Conservation (phyloP, 1,284 basidiomycete genomes). For the Sporisorium sorghi region DNA sequence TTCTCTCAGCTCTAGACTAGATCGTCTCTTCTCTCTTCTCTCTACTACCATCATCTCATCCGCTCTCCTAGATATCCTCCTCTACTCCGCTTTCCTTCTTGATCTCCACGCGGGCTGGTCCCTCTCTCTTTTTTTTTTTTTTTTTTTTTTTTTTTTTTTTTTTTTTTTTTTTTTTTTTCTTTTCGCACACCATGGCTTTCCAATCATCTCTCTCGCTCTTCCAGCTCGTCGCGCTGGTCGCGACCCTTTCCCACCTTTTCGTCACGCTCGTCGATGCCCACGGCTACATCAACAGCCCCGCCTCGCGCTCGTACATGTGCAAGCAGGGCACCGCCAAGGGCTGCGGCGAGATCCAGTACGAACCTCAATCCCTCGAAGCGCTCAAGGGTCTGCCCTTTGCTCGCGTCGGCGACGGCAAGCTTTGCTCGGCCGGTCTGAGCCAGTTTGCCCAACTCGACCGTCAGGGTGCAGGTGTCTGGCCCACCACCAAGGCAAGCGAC, state of each 20-base stretch:
- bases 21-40: conserved; percentile 2
- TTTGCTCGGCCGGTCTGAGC: conserved; percentile 49
- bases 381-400: conserved; percentile 47
- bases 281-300: conserved; percentile 69
- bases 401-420: conserved; percentile 30
- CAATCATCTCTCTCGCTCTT: conserved; percentile 19
- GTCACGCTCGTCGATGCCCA: conserved; percentile 42
- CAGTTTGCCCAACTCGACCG: conserved; percentile 45
- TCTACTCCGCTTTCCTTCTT: background rate
- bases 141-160: too few relatives aligned
- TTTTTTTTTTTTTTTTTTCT: background rate
- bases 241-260: conserved; percentile 39
- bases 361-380: conserved; percentile 51
- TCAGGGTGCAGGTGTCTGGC: conserved; percentile 31
- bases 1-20: too few relatives aligned
- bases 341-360: conserved; percentile 54
- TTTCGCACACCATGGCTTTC: conserved; percentile 9
- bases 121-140: conserved; percentile 1
- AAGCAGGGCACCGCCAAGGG: conserved; percentile 66
- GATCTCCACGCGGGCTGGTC: background rate
- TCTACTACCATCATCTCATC: conserved; percentile 22
- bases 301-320: conserved; percentile 75
- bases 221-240: conserved; percentile 43
- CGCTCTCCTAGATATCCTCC: conserved; percentile 11
- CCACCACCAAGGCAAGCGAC: conserved; percentile 26